These are phyloP conservation scores for Cryptosporidium ubiquitum DNA, from an alignment of 169 alveolate species.

Conservation along the genomic window DNA sequence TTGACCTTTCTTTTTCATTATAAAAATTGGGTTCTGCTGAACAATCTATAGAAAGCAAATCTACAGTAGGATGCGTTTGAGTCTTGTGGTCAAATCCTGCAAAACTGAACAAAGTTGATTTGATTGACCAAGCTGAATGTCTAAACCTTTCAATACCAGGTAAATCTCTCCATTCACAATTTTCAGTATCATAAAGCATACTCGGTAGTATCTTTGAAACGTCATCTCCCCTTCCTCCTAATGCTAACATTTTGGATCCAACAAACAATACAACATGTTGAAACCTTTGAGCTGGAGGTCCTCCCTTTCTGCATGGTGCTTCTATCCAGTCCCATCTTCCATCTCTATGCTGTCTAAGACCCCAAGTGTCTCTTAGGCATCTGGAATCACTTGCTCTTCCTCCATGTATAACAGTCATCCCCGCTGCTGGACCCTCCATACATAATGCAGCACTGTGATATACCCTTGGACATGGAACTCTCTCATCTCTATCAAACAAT, in stretches of 20 bases:
- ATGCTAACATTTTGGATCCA: constrained; percentile 90
- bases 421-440: constrained; percentile 97
- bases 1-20: constrained; percentile 77
- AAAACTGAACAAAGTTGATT: constrained; percentile 89
- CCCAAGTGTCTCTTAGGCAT: constrained; percentile 98
- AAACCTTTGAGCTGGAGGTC: constrained; percentile 91
- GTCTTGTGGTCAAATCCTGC: constrained; percentile 96
- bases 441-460: constrained; percentile 94
- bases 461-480: constrained; percentile 95
- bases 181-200: constrained; percentile 95
- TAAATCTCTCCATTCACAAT: constrained; percentile 93
- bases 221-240: constrained; percentile 96
- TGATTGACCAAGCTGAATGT: constrained; percentile 92
- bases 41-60: constrained; percentile 83
- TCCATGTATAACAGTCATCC: constrained; percentile 99
- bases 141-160: constrained; percentile 92
- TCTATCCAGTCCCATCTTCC: constrained; percentile 99
- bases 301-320: constrained; percentile 94
- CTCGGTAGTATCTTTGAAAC: constrained; percentile 89
- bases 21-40: constrained; percentile 75
- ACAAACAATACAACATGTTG: constrained; percentile 89
- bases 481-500: constrained; percentile 81
- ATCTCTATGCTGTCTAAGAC: constrained; percentile 98
- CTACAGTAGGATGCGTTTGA: constrained; percentile 92
- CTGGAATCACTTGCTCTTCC: constrained; percentile 95